A percentile compares a stretch with the other conserved stretches of the same genome.
These are phyloP conservation scores for Bathelium albidoporum DNA, from an alignment of 495 filamentous ascomycete species.

Conservation along the genomic window DNA sequence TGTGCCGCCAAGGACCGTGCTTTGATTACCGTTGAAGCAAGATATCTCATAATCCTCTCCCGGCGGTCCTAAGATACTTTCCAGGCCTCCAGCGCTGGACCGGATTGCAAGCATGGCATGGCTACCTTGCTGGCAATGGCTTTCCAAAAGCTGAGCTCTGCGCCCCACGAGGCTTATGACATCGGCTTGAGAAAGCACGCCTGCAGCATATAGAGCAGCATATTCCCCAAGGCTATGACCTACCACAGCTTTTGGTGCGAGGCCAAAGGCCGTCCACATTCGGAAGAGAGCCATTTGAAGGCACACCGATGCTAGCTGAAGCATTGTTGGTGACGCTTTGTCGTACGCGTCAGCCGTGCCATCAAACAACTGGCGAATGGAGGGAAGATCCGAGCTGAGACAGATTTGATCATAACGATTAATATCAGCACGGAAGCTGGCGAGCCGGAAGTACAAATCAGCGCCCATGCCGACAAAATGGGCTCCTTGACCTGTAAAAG, in stretches of 20 bases:
- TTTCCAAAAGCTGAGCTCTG: slow-evolving; percentile 27
- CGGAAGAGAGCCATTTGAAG: slow-evolving; percentile 34
- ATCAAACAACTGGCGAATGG: slow-evolving; percentile 24
- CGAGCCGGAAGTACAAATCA: slow-evolving; percentile 21
- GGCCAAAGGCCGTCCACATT: slow-evolving; percentile 29
- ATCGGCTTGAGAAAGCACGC: slow-evolving; percentile 32
- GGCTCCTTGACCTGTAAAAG: slow-evolving; percentile 36
- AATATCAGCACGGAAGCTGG: slow-evolving; percentile 25
- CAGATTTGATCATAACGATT: slow-evolving; percentile 22
- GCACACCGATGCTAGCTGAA: slow-evolving; percentile 27
- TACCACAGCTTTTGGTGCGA: slow-evolving; percentile 29
- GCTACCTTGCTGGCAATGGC: slow-evolving; percentile 21
- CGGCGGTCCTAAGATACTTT: slow-evolving; percentile 19
- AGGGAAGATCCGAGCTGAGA: slow-evolving; percentile 23
- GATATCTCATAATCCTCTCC: slow-evolving; percentile 35
- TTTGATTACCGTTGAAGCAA: slow-evolving; percentile 42
- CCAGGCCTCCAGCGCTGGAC: slow-evolving; percentile 22
- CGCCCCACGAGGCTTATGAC: slow-evolving; percentile 32
- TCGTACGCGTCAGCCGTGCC: slow-evolving; percentile 15
- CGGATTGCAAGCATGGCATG: slow-evolving; percentile 46
- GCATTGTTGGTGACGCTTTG: slow-evolving; percentile 15
- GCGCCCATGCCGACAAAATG: slow-evolving; percentile 29
- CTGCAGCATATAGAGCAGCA: slow-evolving; percentile 33
- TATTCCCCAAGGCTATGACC: slow-evolving; percentile 40
- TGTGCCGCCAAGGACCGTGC: slow-evolving; percentile 43